These are phyloP conservation scores for Debaryomyces psychrophilus DNA, from an alignment of 1,139 yeast genomes.

Conservation along the genomic window DNA sequence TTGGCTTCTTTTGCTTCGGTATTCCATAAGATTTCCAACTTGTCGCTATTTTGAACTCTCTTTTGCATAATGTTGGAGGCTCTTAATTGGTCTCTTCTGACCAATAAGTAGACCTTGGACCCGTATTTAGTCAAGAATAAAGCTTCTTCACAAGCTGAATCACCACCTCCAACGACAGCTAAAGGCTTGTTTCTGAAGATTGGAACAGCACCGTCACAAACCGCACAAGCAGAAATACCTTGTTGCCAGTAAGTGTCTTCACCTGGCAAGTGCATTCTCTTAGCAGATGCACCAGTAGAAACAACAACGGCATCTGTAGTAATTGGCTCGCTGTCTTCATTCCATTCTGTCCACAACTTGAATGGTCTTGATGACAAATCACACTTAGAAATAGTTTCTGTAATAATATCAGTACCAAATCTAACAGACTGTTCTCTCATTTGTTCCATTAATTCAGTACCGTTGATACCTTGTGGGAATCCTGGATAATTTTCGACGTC, in stretches of 20 bases:
- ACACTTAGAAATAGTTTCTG: constrained; percentile 91
- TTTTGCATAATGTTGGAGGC: constrained; percentile 97
- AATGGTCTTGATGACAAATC: constrained; percentile 87
- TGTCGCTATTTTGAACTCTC: constrained; percentile 80
- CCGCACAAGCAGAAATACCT: constrained; percentile 99
- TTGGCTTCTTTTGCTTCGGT: constrained; percentile 85
- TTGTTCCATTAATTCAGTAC: constrained; percentile 85
- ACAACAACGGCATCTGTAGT: constrained; percentile 90
- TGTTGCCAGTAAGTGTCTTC: constrained; percentile 98
- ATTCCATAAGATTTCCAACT: constrained; percentile 88
- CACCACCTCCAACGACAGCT: constrained; percentile 98
- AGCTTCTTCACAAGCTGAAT: constrained; percentile 99
- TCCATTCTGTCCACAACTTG: constrained; percentile 95
- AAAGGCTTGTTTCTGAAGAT: constrained; percentile 96
- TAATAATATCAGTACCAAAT: constrained; percentile 91
- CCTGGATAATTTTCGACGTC: constrained; percentile 98
- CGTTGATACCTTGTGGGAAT: constrained; percentile 92
- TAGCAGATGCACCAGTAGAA: constrained; percentile 98
- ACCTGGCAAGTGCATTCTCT: constrained; percentile 91
- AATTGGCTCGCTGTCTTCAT: constrained; percentile 84
- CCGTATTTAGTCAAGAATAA: constrained; percentile 94
- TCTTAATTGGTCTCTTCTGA: constrained; percentile 90
- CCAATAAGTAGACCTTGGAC: constrained; percentile 88
- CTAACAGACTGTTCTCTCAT: constrained; percentile 86
- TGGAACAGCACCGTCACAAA: constrained; percentile 99